Conservation (phyloP, 1,284 basidiomycete species). For the Athelia psychrophila region DNA sequence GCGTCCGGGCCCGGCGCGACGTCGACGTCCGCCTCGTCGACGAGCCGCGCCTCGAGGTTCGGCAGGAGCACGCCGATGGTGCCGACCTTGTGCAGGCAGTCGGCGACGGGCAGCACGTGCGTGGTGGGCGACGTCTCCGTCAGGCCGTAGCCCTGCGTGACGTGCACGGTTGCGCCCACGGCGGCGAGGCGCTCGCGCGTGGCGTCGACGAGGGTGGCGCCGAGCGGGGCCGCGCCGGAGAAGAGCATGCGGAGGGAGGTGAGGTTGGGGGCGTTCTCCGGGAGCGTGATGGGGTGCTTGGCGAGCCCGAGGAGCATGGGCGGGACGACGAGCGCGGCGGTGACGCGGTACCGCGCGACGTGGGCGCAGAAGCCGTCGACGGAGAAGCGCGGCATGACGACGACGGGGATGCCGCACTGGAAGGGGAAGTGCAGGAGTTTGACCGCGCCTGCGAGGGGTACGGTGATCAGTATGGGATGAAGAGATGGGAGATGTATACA, state of each 20-base stretch:
- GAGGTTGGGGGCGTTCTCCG: constrained; percentile 66
- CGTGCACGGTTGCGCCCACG: constrained; percentile 28
- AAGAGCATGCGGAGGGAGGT: constrained; percentile 64
- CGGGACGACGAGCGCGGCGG: constrained; percentile 71
- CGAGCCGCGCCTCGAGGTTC: constrained; percentile 75
- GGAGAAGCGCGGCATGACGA: constrained; percentile 76
- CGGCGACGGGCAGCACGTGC: constrained; percentile 40
- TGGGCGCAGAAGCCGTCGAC: constrained; percentile 66
- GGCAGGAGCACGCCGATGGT: constrained; percentile 74
- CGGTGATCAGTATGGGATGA: not conserved
- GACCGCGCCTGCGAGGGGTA: constrained; percentile 37
- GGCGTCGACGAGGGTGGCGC: constrained; percentile 53
- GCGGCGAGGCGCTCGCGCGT: constrained; percentile 38
- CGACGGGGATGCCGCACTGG: constrained; percentile 52
- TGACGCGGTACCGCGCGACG: constrained; percentile 66
- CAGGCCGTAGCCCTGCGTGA: constrained; percentile 67
- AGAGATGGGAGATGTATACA: not conserved
- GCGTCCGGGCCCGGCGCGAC: constrained; percentile 46
- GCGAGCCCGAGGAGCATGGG: constrained; percentile 78
- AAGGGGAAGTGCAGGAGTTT: constrained; percentile 64
- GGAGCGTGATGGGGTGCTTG: constrained; percentile 66
- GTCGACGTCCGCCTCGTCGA: constrained; percentile 57
- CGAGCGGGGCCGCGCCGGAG: constrained; percentile 84
- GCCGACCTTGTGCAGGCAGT: constrained; percentile 48
- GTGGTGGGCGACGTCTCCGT: constrained; percentile 75